Base-by-base conservation (phyloP, 257 asterid genomes). In the Thymus mandschuricus region DNA sequence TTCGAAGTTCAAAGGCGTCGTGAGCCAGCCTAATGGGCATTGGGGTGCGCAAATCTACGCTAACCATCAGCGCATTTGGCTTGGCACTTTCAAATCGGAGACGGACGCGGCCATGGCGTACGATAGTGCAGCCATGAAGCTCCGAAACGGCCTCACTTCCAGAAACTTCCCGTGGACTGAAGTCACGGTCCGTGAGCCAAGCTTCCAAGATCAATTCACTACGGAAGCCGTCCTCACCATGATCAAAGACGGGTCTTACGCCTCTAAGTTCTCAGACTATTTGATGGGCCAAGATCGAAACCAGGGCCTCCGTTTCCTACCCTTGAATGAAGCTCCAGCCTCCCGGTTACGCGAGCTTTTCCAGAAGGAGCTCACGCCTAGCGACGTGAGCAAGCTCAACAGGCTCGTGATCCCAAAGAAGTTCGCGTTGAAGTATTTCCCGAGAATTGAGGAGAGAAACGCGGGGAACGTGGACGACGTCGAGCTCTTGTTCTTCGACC, bases 41-140 rank as follows among this genome's bases (percentile, higher is more conserved):
- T 91, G 95, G 91, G 96, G 96, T 1, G 89, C 97, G 0, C 92
- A 91, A 45, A 87, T 86, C 13, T 86, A 87, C 51, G 78, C 86
- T 13, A 80, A 83, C 69, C 91, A 84, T 30, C 83, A 80, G 41
- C 81, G 89, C 9, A 60, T 87, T 38, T 87, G 93, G 97, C 85
- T 92, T 0, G 96, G 93, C 0, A 91, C 92, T 0, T 89, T 87
- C 48, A 81, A 83, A 13, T 75, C 96, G 0, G 92, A 87, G 76
- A 64, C 3, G 0, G 96, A 87, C 58, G 96, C 93, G 3, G 96
- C 88, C n/a, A 82, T 76, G 86, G 89, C 95, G 0, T 89, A 92
- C 46, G 93, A 87, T 7, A 87, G 96, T n/a, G 91, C 90, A 0
- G 86, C 89, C 3, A 79, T 84, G 3, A 85, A 72, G 76, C 83